phyloP scores from a whole-genome alignment of 495 filamentous ascomycete genomes.

The Trichoderma virens region DNA sequence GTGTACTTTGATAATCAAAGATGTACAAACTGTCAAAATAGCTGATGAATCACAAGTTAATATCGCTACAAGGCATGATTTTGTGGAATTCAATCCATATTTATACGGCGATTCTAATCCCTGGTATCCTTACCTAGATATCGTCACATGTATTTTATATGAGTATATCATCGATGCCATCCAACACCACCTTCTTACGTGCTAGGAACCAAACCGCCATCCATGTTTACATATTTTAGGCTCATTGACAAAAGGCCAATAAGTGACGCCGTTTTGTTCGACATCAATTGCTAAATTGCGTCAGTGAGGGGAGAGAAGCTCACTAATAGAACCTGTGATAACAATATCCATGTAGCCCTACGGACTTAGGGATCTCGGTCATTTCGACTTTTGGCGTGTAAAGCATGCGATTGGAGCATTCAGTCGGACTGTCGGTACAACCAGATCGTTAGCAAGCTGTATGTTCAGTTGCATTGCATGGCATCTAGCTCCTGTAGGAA shows the following conservation, averaged over 20 bases:
- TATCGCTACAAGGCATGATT: too few species aligned
- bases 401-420: not conserved
- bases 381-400: not conserved
- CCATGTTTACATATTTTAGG: not conserved
- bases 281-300: conserved; percentile 2
- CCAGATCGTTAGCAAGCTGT: not conserved
- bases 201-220: too few species aligned
- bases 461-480: not conserved
- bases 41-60: too few species aligned
- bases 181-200: too few species aligned
- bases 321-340: not conserved
- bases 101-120: too few species aligned
- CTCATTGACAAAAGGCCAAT: not conserved
- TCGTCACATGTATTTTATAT: too few species aligned
- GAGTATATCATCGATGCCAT: too few species aligned
- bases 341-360: not conserved
- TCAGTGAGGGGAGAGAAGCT: not conserved
- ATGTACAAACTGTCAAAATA: not conserved
- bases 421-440: not conserved
- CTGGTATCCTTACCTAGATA: too few species aligned
- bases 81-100: too few species aligned
- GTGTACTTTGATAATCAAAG: not conserved
- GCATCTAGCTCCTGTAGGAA: not conserved
- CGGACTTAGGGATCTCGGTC: not conserved
- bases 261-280: not conserved